Evolutionary conservation across 2,329 filamentous ascomycete species (phyloP), one percentile per base, ranked within the genome.

Genomic region (Metarhizium humberi): DNA sequence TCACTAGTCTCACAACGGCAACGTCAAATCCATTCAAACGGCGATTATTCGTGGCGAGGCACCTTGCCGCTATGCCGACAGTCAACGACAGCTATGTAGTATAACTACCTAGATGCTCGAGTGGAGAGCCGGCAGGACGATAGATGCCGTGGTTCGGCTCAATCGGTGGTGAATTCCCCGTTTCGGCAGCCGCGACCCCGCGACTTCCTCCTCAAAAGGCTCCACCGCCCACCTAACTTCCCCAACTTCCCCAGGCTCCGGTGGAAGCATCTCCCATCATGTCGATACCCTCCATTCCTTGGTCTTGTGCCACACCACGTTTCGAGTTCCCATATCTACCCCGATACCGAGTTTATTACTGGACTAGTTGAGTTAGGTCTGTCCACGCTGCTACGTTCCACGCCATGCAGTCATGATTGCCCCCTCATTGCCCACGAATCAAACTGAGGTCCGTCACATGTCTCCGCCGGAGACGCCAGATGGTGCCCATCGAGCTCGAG

Each of bases 401-500:
- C 14, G 18, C 14, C 45, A 45, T 47, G 25, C 8, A 32, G 11
- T 5, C 30, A 32, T 45, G 14, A 52, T 13, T 40, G 29, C 40
- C 40, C 42, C 25, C 45, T 48, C 45, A 14, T 16, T 48, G 45
- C 20, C 25, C 20, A 8, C 45, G 13, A 13, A 48, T 18, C 5
- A 48, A 20, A 16, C 25, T 16, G 45, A 29, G 45, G 20, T 47
- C 16, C 34, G 16, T 14, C 45, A 48, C 11, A 53, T 30, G 52
- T 40, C 45, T 50, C 52, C 52, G 45, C 36, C 52, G 34, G 52
- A 53, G 45, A 29, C 32, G 20, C 38, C 36, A 54, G 20, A 48
- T 18, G 32, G 14, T 30, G 34, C 47, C 29, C 45, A 48, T 43
- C 47, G 36, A 46, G 42, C 20, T 18, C 53, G 53, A 45, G 53